Evolutionary conservation across 2,329 filamentous ascomycete species (phyloP), one percentile per base, ranked within the genome.

Genomic region (Aspergillus neotritici): DNA sequence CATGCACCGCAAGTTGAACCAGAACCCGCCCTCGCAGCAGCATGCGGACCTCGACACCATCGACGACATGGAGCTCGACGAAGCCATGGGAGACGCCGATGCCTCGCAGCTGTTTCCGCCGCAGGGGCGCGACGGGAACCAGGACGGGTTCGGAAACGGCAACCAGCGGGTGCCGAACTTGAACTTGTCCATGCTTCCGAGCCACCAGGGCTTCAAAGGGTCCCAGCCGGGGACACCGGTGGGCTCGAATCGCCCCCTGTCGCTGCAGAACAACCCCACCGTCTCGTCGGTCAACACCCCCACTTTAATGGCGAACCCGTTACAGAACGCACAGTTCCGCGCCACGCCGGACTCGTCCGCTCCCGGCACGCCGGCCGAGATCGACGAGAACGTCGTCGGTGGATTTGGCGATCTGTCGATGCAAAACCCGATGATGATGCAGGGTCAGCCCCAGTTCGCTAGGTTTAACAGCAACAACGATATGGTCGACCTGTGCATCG

Each of bases 221-320:
- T 94, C 90, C 4, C 87, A 89, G 51, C 91, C 90, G 1, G 82
- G 86, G 4, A 96, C 91, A 1, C 91, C 91, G 2, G 83, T 84
- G 28, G 77, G 87, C 17, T 79, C 84, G 36, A 82, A 77, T 56
- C 74, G 76, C 32, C 63, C 68, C 8, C 88, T 91, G 58, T 83
- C 83, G 38, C 82, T 94, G 53, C 85, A 89, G 63, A 88, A 94
- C 65, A 96, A 96, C 64, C 91, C 91, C 12, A 96, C 90, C 1
- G 91, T 97, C 13, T 98, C 93, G 3, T 96, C 90, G 3, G 91
- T 96, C 43, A 97, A 96, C 65, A 97, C 91, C 0, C 91, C 91
- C 0, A 94, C 90, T 0, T 76, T 97, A 45, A 86, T 85, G 47
- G 87, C 87, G 1, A 84, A 89, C 52, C 83, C 86, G 29, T 73